Conservation (phyloP, 768 basidiomycete genomes). For the Galerina sulciceps region DNA sequence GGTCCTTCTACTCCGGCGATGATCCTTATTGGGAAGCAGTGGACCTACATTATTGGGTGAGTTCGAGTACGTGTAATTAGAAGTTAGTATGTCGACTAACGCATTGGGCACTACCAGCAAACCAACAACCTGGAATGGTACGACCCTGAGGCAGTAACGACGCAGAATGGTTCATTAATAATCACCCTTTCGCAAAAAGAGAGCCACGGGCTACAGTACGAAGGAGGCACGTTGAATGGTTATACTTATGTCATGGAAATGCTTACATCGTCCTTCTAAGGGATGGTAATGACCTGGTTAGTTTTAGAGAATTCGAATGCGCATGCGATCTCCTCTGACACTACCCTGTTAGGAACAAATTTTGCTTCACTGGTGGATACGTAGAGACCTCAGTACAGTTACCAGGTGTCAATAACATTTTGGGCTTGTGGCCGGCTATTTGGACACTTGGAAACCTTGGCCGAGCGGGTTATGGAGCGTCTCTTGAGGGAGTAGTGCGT, state of each 20-base stretch:
- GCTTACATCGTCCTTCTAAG: constrained; percentile 32
- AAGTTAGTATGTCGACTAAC: not conserved
- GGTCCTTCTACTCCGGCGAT: constrained; percentile 81
- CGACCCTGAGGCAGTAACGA: constrained; percentile 80
- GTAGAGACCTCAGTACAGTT: constrained; percentile 67
- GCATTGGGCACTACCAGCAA: constrained; percentile 27
- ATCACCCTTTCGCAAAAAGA: constrained; percentile 68
- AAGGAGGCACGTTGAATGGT: constrained; percentile 51
- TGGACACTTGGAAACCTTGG: constrained; percentile 78
- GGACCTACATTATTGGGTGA: constrained; percentile 78
- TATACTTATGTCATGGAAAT: constrained; percentile 24
- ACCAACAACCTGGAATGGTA: constrained; percentile 87
- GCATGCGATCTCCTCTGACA: constrained; percentile 7
- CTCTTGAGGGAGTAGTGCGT: constrained; percentile 75
- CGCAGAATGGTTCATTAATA: constrained; percentile 70
- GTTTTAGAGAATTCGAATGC: constrained; percentile 3
- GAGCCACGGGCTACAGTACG: constrained; percentile 73
- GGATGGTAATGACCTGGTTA: constrained; percentile 49
- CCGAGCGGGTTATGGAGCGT: constrained; percentile 85
- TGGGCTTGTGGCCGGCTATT: constrained; percentile 78
- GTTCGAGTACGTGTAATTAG: not conserved
- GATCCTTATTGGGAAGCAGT: constrained; percentile 89
- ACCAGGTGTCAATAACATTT: constrained; percentile 68
- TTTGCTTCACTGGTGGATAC: constrained; percentile 87
- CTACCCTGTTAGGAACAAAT: constrained; percentile 67